Evolutionary conservation across 257 asterid species (phyloP), one percentile per base, ranked within the genome.

Genomic region (Nicotiana tabacum): DNA sequence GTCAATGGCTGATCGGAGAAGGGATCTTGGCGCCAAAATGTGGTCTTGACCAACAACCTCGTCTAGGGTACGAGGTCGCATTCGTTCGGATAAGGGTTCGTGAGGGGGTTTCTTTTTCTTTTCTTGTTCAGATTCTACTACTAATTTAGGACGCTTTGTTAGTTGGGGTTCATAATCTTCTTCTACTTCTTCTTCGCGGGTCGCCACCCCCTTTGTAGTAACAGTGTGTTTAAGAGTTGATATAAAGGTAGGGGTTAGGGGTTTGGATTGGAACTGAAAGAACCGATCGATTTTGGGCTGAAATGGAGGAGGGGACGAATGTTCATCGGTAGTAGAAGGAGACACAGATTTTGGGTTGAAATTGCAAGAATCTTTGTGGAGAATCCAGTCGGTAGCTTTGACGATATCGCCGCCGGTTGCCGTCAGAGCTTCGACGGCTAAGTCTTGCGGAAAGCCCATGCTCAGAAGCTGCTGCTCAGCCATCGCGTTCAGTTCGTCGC

Each of bases 1-100:
- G n/a, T 66, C 77, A 66, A 91, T 83, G n/a, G 96, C 90, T 2
- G 94, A 87, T 29, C 84, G 87, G 76, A 95, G 91, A 85, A 92
- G 90, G 62, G 93, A 92, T 69, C 65, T 85, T 32, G 66, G 74
- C 1, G 87, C 89, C 27, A 95, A 88, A 32, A 95, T 86, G 68
- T 95, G 98, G 72, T 95, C 96, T 86, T 95, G 98, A 6, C 98
- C 98, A 11, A 95, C 89, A 32, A 95, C 92, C 76, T 93, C 93
- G 61, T 89, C 93, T 8, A 95, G 90, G 82, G 85, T 89, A 70
- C 90, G 90, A 83, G 98, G 98, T 79, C 98, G 90, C 98, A 93
- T 92, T 55, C 97, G 81, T 87, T 95, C 97, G 0, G 96, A 83
- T 57, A 93, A 83, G 60, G 98, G 97, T 78, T 89, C 92, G 85